Conservation (phyloP, 140 eudicot genomes). For the Cichorium intybus region DNA sequence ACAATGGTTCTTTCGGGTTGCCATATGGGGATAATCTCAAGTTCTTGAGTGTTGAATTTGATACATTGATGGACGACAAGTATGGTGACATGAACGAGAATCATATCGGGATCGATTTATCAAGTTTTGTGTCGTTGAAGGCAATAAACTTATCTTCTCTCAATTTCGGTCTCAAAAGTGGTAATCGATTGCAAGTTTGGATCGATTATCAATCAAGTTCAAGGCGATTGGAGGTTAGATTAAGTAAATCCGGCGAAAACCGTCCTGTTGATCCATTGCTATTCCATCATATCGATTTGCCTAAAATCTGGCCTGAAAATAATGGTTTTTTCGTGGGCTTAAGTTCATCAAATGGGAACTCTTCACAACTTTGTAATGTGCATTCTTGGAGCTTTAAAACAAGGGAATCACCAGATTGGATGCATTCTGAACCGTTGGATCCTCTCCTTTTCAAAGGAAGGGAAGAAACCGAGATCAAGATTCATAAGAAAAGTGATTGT, state of each 20-base stretch:
- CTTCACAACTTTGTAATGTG: constrained; percentile 49
- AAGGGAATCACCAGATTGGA: constrained; percentile 60
- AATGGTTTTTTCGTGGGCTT: constrained; percentile 55
- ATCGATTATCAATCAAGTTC: constrained; percentile 74
- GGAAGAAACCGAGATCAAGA: constrained; percentile 15
- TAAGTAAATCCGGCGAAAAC: constrained; percentile 44
- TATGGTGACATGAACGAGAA: constrained; percentile 53
- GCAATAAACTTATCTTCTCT: constrained; percentile 47
- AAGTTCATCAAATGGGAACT: constrained; percentile 67
- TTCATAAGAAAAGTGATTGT: constrained; percentile 60
- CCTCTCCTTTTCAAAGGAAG: constrained; percentile 35
- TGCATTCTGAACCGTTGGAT: constrained; percentile 92
- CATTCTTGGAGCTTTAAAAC: constrained; percentile 71
- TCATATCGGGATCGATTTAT: constrained; percentile 68
- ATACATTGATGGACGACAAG: constrained; percentile 39
- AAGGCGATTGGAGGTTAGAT: constrained; percentile 59
- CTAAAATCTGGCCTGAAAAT: constrained; percentile 48
- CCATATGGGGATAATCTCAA: constrained; percentile 26
- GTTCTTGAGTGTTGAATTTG: constrained; percentile 74
- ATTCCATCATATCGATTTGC: constrained; percentile 48
- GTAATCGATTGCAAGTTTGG: constrained; percentile 73
- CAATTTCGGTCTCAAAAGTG: constrained; percentile 55
- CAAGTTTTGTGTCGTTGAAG: constrained; percentile 52
- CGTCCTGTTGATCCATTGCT: constrained; percentile 63
- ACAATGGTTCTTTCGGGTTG: constrained; percentile 63